phyloP scores from a whole-genome alignment of 768 basidiomycete genomes.

The Fibroporia radiculosa region DNA sequence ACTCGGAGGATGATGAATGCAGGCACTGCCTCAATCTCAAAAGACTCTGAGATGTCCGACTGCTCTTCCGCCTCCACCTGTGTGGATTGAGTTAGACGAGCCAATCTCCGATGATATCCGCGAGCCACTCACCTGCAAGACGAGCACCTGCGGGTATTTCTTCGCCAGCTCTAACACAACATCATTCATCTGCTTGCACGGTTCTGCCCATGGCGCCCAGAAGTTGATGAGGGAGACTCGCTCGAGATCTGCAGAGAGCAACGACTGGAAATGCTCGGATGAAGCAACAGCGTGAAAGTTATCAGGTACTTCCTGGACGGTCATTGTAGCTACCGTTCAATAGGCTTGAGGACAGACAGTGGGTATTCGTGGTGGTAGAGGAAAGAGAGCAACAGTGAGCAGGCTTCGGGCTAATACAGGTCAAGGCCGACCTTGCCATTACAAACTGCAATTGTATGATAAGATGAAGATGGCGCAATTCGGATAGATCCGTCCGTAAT shows the following conservation, averaged over 20 bases:
- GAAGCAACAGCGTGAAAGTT: conserved; percentile 49
- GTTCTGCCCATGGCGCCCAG: conserved; percentile 90
- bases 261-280: conserved; percentile 60
- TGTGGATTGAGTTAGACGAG: background rate
- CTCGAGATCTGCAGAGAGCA: conserved; percentile 70
- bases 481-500: background rate
- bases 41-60: conserved; percentile 83
- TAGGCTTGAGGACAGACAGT: background rate
- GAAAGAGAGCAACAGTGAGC: background rate
- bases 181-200: conserved; percentile 85
- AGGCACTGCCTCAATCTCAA: conserved; percentile 87
- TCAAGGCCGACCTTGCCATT: too few species aligned
- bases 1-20: conserved; percentile 78
- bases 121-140: conserved; percentile 53
- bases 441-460: conserved; percentile 7
- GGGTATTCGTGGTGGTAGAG: background rate
- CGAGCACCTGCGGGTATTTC: conserved; percentile 60
- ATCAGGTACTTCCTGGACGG: conserved; percentile 17
- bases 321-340: background rate
- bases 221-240: conserved; percentile 87
- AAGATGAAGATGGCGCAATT: conserved; percentile 13
- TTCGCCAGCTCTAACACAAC: conserved; percentile 66
- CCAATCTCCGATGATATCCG: background rate
- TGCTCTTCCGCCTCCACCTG: conserved; percentile 82
- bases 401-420: too few species aligned